phyloP scores from a whole-genome alignment of 2,329 filamentous ascomycete genomes.

The Talaromyces sp. region DNA sequence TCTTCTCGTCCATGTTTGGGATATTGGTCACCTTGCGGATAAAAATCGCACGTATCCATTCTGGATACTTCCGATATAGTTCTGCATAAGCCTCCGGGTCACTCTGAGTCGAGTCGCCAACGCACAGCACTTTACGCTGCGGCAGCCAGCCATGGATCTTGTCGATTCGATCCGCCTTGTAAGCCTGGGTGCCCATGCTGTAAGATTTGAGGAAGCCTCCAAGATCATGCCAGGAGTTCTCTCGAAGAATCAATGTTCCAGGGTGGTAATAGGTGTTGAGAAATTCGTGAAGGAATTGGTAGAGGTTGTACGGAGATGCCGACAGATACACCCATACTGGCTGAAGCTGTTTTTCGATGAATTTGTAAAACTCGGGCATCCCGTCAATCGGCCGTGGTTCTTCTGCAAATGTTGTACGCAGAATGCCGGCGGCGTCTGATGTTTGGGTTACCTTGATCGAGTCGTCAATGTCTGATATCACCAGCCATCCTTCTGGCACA shows the following conservation, averaged over 20 bases:
- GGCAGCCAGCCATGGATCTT: constrained; percentile 78
- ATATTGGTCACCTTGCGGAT: constrained; percentile 80
- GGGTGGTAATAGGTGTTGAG: constrained; percentile 64
- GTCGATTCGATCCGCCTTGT: constrained; percentile 75
- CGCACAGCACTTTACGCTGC: constrained; percentile 69
- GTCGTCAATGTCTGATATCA: constrained; percentile 90
- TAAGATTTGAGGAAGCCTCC: constrained; percentile 73
- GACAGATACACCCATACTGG: constrained; percentile 91
- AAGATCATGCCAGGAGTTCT: constrained; percentile 80
- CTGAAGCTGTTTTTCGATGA: constrained; percentile 53
- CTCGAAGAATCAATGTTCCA: constrained; percentile 78
- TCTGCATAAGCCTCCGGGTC: constrained; percentile 89
- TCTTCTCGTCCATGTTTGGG: constrained; percentile 68
- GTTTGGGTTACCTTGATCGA: constrained; percentile 91
- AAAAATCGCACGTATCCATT: constrained; percentile 77
- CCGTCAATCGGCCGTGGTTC: constrained; percentile 64
- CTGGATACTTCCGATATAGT: constrained; percentile 61
- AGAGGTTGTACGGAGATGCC: constrained; percentile 90
- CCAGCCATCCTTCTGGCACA: constrained; percentile 71
- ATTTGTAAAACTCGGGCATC: constrained; percentile 78
- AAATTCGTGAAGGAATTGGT: constrained; percentile 77
- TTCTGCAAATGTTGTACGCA: constrained; percentile 78
- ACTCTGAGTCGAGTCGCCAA: constrained; percentile 87
- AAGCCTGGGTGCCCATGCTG: constrained; percentile 74
- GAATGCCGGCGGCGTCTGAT: constrained; percentile 70